Evolutionary conservation across 768 basidiomycete species (phyloP).

Genomic region (Boletus rubropictus): DNA sequence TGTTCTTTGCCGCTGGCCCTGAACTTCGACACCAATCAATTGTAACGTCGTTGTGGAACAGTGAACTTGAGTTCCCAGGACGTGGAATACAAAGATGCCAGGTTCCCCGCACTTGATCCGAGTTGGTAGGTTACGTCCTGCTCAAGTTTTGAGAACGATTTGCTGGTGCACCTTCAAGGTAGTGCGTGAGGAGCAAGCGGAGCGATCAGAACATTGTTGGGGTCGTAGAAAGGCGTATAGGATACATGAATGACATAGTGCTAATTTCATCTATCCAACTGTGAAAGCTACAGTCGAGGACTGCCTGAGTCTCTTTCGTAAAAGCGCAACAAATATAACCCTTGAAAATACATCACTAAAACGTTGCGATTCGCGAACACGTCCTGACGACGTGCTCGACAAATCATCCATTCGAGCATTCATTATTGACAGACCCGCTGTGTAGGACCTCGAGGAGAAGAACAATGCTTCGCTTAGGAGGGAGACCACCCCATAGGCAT

Average conservation of each 20-base stretch:
- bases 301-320: slow-evolving; percentile 16
- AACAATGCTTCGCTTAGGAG: slow-evolving; percentile 29
- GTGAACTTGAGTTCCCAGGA: not conserved
- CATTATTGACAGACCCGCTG: slow-evolving; percentile 2
- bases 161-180: not conserved
- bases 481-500: slow-evolving; percentile 41
- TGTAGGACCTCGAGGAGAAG: slow-evolving; percentile 4
- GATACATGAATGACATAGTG: slow-evolving; percentile 16
- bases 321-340: slow-evolving; percentile 10
- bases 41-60: too few relatives aligned
- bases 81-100: too few relatives aligned
- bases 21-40: not conserved
- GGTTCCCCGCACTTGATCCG: not conserved
- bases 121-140: not conserved
- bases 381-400: slow-evolving; percentile 15
- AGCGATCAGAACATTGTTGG: not conserved
- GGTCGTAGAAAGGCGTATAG: slow-evolving; percentile 13
- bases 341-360: slow-evolving; percentile 21
- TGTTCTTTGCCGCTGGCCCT: slow-evolving; percentile 2
- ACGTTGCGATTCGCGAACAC: slow-evolving; percentile 9
- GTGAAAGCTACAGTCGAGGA: slow-evolving; percentile 14
- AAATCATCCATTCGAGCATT: slow-evolving; percentile 7
- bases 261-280: slow-evolving; percentile 12
- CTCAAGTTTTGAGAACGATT: not conserved
- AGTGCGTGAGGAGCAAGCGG: slow-evolving; percentile 1